phyloP scores from a whole-genome alignment of 2,329 filamentous ascomycete genomes.

The Cercospora beticola region DNA sequence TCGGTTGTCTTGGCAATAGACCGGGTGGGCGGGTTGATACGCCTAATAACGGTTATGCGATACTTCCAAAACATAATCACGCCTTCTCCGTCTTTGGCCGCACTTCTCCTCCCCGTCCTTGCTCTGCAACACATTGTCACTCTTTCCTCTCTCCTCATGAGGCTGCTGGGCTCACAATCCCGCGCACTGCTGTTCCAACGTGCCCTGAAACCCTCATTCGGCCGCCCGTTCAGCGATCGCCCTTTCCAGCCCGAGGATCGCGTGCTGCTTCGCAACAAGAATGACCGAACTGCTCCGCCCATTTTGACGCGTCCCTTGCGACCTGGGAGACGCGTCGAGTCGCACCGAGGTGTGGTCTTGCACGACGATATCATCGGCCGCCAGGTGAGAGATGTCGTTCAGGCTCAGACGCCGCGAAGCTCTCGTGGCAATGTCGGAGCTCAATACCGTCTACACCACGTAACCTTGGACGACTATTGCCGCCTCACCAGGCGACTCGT shows the following conservation, averaged over 20 bases:
- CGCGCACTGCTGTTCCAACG: conserved; percentile 5
- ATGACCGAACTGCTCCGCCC: conserved; percentile 39
- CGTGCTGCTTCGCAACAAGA: conserved; percentile 46
- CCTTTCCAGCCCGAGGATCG: conserved; percentile 33
- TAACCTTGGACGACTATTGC: conserved; percentile 73
- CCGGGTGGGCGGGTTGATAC: not conserved
- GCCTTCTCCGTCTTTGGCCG: not conserved
- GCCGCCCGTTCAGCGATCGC: conserved; percentile 20
- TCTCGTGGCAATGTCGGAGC: conserved; percentile 39
- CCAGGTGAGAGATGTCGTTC: conserved; percentile 58
- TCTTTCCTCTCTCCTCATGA: conserved; percentile 9
- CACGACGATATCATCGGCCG: conserved; percentile 65
- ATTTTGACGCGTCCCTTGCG: conserved; percentile 44
- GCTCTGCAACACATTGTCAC: not conserved
- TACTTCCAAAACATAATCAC: not conserved
- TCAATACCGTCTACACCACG: conserved; percentile 59
- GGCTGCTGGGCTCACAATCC: conserved; percentile 16
- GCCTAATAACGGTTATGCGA: not conserved
- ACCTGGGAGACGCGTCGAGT: conserved; percentile 36
- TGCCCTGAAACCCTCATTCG: not conserved
- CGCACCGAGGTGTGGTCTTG: conserved; percentile 50
- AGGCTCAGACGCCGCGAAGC: conserved; percentile 42
- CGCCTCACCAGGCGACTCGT: conserved; percentile 65
- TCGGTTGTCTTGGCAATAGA: not conserved
- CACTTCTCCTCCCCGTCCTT: not conserved